Evolutionary conservation across 1,284 basidiomycete species (phyloP), one percentile per base, ranked within the genome.

Genomic region (Ceratobasidium sp.): DNA sequence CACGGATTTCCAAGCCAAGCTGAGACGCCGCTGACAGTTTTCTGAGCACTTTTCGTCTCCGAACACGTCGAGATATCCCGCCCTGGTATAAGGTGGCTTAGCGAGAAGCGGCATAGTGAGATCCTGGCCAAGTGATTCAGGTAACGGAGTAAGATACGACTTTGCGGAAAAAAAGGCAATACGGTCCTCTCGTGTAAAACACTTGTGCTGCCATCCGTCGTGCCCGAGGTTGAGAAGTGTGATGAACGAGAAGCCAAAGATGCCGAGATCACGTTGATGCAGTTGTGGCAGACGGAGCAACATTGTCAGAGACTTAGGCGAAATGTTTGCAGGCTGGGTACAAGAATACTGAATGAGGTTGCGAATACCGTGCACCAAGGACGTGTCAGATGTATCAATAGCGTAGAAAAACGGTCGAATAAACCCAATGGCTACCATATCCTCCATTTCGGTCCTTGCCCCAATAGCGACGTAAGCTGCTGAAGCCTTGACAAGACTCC

Each of bases 131-230:
- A 70, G 51, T 9, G 28, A 39, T 33, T 40, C 28, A 15, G 51
- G 68, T 7, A 70, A 18, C 15, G 68, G 68, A 7, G 68, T 70
- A 26, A 70, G 68, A 39, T 56, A 51, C 15, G 49, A 28, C 49
- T 70, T 49, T 20, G 68, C 68, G 9, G 51, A 70, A 20, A 70
- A 70, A 26, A 70, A 33, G n/a, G 68, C 68, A 13, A 70, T 56
- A 7, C 68, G 68, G 26, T 70, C 68, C 44, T 40, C 15, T n/a
- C 39, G 23, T 20, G 68, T 53, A 40, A 70, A 70, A 7, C 5
- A 15, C 4, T 70, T 46, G 9, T 40, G 23, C 18, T 53, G 26
- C 68, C 68, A 70, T 7, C 7, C 26, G 39, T 70, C 6, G 33
- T 70, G 51, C 9, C 68, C 68, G 13, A 53, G 53, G 51, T 40